Base-by-base conservation (phyloP, 2,329 filamentous ascomycete genomes). In the Calonectria crousiana region DNA sequence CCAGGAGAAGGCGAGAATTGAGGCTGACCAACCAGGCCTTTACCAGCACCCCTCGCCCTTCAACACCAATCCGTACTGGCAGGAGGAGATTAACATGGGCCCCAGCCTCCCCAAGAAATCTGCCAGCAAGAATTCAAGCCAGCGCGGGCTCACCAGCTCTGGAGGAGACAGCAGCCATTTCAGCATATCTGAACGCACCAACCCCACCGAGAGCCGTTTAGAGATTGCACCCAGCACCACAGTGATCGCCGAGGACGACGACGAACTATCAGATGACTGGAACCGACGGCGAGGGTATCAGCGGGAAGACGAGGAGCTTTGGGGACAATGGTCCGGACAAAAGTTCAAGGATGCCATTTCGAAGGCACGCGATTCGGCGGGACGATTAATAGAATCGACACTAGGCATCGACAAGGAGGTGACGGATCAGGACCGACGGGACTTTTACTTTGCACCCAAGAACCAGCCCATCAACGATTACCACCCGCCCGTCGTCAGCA, bases 11-110 rank as follows among this genome's bases (percentile, higher is more conserved):
- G 89, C 90, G 58, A 90, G 88, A 73, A 84, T 92, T 72, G 90
- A 94, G 78, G 90, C 89, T 69, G 91, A 95, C 77, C 91, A 95
- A 82, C 94, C 95, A 0, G 91, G 91, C 51, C 84, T 92, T 14
- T 97, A 98, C 84, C 89, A 92, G 66, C 95, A 98, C 80, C 95
- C 94, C 2, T 91, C 92, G 56, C 94, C 95, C 1, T 97, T 95
- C 80, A 93, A 93, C 81, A 98, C 95, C 34, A 98, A 98, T 81
- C 93, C 93, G 16, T 95, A 95, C 85, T 98, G 96, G 96, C 88
- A 90, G 38, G 94, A 97, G 82, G 96, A 98, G 84, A 97, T 98
- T 77, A 89, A 88, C 75, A 90, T 96, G 85, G 96, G 96, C 0
- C 96, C 96, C 2, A 92, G 91, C 4, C 89, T 94, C 44, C 93